phyloP scores from a whole-genome alignment of 352 stramenopile genomes.

The Phytophthora pisi region DNA sequence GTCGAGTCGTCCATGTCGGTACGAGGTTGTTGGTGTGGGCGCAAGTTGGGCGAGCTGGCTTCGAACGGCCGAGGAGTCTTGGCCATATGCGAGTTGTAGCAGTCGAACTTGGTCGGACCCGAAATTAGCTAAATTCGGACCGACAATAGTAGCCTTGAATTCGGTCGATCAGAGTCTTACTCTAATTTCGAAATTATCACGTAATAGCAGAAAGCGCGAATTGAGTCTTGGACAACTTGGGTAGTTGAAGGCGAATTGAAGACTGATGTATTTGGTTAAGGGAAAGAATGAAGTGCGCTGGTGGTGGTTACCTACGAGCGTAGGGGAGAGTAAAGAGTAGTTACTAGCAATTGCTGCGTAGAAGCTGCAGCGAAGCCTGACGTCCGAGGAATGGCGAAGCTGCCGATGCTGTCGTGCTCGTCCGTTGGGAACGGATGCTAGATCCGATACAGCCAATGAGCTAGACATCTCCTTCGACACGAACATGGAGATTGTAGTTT shows the following conservation, averaged over 20 bases:
- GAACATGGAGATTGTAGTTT: too few species aligned
- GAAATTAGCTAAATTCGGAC: not conserved
- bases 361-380: not conserved
- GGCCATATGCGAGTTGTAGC: not conserved
- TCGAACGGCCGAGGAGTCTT: not conserved
- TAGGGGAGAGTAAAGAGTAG: not conserved
- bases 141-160: not conserved
- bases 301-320: not conserved
- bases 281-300: not conserved
- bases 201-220: not conserved
- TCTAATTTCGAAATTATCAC: conserved; percentile 1
- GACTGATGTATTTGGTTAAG: conserved; percentile 6
- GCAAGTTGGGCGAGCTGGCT: not conserved
- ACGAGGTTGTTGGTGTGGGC: not conserved
- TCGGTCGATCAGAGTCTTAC: not conserved
- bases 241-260: not conserved
- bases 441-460: not conserved
- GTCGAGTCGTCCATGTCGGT: not conserved
- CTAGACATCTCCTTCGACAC: too few species aligned
- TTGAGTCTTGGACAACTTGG: not conserved
- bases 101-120: not conserved
- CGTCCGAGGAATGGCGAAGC: not conserved
- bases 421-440: not conserved
- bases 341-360: not conserved
- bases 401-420: not conserved